phyloP scores from a whole-genome alignment of 2,329 filamentous ascomycete species.

The Pseudogymnoascus sp. region DNA sequence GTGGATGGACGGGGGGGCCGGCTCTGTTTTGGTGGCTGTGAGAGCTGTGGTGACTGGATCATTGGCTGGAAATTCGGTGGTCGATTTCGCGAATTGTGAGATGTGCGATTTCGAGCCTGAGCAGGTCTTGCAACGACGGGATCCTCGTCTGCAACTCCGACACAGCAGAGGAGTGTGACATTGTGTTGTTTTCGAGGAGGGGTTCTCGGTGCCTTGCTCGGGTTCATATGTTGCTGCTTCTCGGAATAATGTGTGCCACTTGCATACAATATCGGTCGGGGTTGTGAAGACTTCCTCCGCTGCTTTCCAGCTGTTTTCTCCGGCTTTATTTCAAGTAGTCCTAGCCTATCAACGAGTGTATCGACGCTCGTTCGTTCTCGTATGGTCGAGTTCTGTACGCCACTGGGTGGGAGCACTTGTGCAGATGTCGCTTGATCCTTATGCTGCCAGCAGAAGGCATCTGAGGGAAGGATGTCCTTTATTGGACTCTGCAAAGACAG shows the following conservation, averaged over 20 bases:
- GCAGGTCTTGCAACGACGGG: neutral
- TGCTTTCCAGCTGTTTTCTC: slow-evolving; percentile 22
- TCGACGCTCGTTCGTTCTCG: slow-evolving; percentile 72
- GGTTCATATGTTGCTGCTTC: slow-evolving; percentile 21
- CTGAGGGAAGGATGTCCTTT: slow-evolving; percentile 16
- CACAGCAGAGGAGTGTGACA: slow-evolving; percentile 24
- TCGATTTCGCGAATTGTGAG: neutral
- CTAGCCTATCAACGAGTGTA: slow-evolving; percentile 73
- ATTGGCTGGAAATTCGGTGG: slow-evolving; percentile 14
- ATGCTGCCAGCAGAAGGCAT: slow-evolving; percentile 84
- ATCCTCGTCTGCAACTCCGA: slow-evolving; percentile 22
- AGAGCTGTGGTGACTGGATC: neutral
- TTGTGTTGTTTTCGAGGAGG: neutral
- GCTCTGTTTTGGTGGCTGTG: neutral
- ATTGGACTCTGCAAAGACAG: slow-evolving; percentile 22
- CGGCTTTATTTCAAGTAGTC: slow-evolving; percentile 55
- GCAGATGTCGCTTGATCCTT: slow-evolving; percentile 66
- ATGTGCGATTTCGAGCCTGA: neutral
- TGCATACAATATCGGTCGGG: slow-evolving; percentile 11
- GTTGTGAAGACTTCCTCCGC: slow-evolving; percentile 21
- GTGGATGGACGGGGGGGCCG: neutral
- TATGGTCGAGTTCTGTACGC: slow-evolving; percentile 41
- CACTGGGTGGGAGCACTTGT: slow-evolving; percentile 40
- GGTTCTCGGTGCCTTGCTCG: neutral
- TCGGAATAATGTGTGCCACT: slow-evolving; percentile 19